Percentiles rank a stretch among this genome's conserved stretches.
Conservation (phyloP, 257 asterid species). For the Primulina eburnea region DNA sequence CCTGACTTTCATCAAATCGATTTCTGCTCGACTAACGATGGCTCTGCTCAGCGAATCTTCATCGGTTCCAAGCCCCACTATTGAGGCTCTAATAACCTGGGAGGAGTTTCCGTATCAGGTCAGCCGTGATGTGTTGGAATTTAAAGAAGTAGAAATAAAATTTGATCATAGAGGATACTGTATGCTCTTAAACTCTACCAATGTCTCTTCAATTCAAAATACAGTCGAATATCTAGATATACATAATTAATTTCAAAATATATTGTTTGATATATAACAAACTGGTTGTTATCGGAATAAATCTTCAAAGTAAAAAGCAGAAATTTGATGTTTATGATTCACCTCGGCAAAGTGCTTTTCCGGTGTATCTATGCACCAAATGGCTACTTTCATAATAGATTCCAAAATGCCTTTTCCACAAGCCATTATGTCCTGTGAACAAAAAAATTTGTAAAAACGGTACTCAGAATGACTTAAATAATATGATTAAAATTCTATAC, state of each 20-base stretch:
- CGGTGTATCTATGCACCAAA: conserved; percentile 70
- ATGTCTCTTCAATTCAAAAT: too few relatives aligned
- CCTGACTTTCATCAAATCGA: conserved; percentile 64
- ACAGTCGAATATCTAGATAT: too few relatives aligned
- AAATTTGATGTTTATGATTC: conserved; percentile 4
- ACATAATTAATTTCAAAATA: too few relatives aligned
- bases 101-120: background rate
- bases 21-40: conserved; percentile 67
- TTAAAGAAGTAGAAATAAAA: background rate
- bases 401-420: conserved; percentile 53
- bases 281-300: background rate
- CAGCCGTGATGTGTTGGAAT: background rate
- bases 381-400: conserved; percentile 48
- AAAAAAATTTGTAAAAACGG: conserved; percentile 4
- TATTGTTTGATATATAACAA: too few relatives aligned
- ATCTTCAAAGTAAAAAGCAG: background rate
- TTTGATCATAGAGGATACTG: background rate
- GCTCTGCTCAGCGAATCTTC: conserved; percentile 74
- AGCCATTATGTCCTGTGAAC: conserved; percentile 48
- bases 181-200: background rate
- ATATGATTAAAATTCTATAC: conserved; percentile 27
- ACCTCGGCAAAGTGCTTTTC: conserved; percentile 90
- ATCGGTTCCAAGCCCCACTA: conserved; percentile 70
- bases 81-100: conserved; percentile 62
- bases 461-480: background rate